These are phyloP conservation scores for Labyrinthula sp. DNA, from an alignment of 352 stramenopile genomes.

Conservation along the genomic window DNA sequence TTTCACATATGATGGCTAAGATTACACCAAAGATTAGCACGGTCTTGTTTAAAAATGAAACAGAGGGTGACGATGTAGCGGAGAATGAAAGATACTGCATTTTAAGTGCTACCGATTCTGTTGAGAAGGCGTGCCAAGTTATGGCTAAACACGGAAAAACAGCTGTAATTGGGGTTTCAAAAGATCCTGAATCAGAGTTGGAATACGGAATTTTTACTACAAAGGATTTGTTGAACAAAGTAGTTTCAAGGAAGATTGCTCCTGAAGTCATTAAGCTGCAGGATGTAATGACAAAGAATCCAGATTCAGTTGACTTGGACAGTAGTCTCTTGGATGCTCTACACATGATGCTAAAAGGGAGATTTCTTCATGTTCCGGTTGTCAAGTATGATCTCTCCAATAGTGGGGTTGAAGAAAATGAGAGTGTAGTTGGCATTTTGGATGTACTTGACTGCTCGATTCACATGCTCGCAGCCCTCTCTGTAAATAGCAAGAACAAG, in stretches of 20 bases:
- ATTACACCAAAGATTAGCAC: slow-evolving; percentile 33
- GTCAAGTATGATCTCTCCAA: slow-evolving; percentile 58
- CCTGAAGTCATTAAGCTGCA: slow-evolving; percentile 68
- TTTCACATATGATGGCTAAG: slow-evolving; percentile 33
- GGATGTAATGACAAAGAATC: slow-evolving; percentile 86
- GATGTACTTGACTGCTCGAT: slow-evolving; percentile 23
- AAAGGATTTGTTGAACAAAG: slow-evolving; percentile 86
- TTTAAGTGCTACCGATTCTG: slow-evolving; percentile 43
- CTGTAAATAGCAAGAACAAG: too few relatives aligned
- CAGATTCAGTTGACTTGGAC: slow-evolving; percentile 65
- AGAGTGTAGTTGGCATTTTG: slow-evolving; percentile 18
- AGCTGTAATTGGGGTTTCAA: slow-evolving; percentile 71
- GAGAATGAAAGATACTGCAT: slow-evolving; percentile 72
- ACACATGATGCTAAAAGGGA: slow-evolving; percentile 91
- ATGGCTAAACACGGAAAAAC: slow-evolving; percentile 20
- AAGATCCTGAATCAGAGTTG: too few relatives aligned
- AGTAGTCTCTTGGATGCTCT: slow-evolving; percentile 81
- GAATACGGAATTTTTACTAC: slow-evolving; percentile 86
- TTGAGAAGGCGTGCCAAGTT: slow-evolving; percentile 2
- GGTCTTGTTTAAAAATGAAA: slow-evolving; percentile 44
- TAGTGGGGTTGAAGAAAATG: slow-evolving; percentile 80
- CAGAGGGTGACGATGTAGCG: slow-evolving; percentile 69
- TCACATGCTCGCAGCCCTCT: slow-evolving; percentile 21
- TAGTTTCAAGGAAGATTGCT: slow-evolving; percentile 66
- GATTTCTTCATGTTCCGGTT: slow-evolving; percentile 85